Conservation (phyloP, 345 rosid species). For the Bruguiera sexangula region DNA sequence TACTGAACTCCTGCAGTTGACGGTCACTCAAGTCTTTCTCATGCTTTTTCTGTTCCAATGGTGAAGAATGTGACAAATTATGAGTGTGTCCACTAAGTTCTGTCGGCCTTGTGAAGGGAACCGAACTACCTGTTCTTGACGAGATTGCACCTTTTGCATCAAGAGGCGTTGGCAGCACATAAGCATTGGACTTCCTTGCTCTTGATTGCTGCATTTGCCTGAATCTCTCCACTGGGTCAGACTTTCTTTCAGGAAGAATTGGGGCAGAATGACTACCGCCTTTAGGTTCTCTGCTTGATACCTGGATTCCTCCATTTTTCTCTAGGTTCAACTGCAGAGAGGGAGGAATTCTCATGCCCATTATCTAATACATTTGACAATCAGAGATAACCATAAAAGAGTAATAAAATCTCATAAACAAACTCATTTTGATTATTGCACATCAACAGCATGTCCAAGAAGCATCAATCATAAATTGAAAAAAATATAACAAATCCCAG, state of each 20-base stretch:
- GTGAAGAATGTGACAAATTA: constrained; percentile 79
- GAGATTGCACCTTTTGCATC: constrained; percentile 47
- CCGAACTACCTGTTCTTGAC: constrained; percentile 40
- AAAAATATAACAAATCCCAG: background rate
- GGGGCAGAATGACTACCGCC: constrained; percentile 85
- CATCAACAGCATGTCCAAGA: background rate
- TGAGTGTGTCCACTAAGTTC: constrained; percentile 36
- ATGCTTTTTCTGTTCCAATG: constrained; percentile 70
- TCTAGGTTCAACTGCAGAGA: constrained; percentile 47
- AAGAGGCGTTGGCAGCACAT: constrained; percentile 77
- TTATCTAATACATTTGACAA: background rate
- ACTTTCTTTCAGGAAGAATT: constrained; percentile 65
- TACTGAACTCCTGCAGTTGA: constrained; percentile 23
- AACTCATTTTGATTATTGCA: background rate
- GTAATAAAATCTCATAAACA: background rate
- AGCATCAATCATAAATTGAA: background rate
- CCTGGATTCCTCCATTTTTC: constrained; percentile 41
- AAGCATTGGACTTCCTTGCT: constrained; percentile 48
- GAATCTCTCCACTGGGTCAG: constrained; percentile 53
- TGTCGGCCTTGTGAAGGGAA: constrained; percentile 38
- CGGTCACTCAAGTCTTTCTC: constrained; percentile 38
- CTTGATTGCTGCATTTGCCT: constrained; percentile 46
- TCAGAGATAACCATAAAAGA: background rate
- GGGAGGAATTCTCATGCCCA: constrained; percentile 1
- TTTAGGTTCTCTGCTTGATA: constrained; percentile 41